A percentile compares a stretch with the other conserved stretches of the same genome.
Evolutionary conservation across 2,329 filamentous ascomycete genomes (phyloP).

Genomic region (Penicillium capsulatum): DNA sequence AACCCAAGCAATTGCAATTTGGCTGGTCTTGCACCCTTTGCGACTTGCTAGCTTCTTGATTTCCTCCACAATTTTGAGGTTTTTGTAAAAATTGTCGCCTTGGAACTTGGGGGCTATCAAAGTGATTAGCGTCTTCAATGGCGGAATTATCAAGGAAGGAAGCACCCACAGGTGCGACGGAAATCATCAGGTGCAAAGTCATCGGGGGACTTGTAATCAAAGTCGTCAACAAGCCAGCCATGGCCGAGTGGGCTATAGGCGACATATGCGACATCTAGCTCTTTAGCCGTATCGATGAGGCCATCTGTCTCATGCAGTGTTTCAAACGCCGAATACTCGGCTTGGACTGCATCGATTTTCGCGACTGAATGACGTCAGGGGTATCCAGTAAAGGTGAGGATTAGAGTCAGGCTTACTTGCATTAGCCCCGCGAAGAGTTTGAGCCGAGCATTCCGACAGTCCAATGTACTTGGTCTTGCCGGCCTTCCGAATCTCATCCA

Average conservation of each 20-base stretch:
- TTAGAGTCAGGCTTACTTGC: slow-evolving; percentile 33
- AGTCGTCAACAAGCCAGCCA: slow-evolving; percentile 48
- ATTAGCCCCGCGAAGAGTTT: slow-evolving; percentile 45
- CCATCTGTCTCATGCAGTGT: slow-evolving; percentile 41
- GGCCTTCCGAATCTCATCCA: slow-evolving; percentile 45
- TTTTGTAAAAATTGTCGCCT: slow-evolving; percentile 47
- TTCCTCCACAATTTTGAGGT: slow-evolving; percentile 41
- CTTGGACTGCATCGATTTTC: slow-evolving; percentile 47
- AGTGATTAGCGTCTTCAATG: background rate
- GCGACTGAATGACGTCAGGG: slow-evolving; percentile 36
- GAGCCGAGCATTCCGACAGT: slow-evolving; percentile 47
- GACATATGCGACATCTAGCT: slow-evolving; percentile 43
- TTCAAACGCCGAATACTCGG: slow-evolving; percentile 46
- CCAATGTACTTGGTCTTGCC: slow-evolving; percentile 51
- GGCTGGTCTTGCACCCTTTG: slow-evolving; percentile 33
- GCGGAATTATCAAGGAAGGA: slow-evolving; percentile 3
- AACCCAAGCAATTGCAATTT: slow-evolving; percentile 42
- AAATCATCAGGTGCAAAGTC: slow-evolving; percentile 46
- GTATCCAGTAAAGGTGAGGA: background rate
- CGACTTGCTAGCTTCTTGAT: slow-evolving; percentile 39
- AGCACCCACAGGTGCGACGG: slow-evolving; percentile 37
- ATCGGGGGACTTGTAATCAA: slow-evolving; percentile 41
- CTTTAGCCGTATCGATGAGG: slow-evolving; percentile 41
- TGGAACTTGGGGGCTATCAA: slow-evolving; percentile 32
- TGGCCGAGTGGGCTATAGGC: slow-evolving; percentile 48